Percentiles rank a stretch among this genome's conserved stretches.
Conservation (phyloP, 2,329 filamentous ascomycete species). For the Achaetomium macrosporum region DNA sequence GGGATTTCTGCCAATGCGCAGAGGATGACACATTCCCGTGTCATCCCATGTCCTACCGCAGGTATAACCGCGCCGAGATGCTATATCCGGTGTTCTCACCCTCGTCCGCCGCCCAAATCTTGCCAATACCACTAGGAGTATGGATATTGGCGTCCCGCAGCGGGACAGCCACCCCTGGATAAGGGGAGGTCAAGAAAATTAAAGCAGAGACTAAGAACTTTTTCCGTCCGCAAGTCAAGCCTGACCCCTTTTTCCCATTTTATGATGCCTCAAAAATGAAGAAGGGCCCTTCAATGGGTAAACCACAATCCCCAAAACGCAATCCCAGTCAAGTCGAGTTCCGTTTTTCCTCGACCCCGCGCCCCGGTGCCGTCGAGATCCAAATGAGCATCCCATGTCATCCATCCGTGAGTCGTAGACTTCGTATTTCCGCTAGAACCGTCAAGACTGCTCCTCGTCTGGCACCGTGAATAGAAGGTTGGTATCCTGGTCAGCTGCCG, state of each 20-base stretch:
- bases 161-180: not conserved
- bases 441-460: not conserved
- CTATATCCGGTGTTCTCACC: not conserved
- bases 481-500: not conserved
- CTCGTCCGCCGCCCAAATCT: not conserved
- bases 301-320: constrained; percentile 3
- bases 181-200: not conserved
- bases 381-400: constrained; percentile 17
- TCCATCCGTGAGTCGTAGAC: constrained; percentile 19
- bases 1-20: too few relatives aligned
- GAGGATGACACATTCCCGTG: too few relatives aligned
- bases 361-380: constrained; percentile 4
- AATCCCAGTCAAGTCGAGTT: constrained; percentile 14
- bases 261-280: constrained; percentile 4
- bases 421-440: not conserved
- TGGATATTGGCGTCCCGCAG: constrained; percentile 3
- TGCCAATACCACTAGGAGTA: constrained; percentile 17
- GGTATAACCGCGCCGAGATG: not conserved
- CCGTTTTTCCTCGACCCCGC: constrained; percentile 20
- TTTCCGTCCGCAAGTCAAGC: constrained; percentile 10
- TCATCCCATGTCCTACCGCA: not conserved
- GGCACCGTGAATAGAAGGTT: not conserved
- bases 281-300: constrained; percentile 6
- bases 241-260: constrained; percentile 8
- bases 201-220: constrained; percentile 4